These are phyloP conservation scores for Salmacisia buchloeana DNA, from an alignment of 1,284 basidiomycete species.

Conservation along the genomic window DNA sequence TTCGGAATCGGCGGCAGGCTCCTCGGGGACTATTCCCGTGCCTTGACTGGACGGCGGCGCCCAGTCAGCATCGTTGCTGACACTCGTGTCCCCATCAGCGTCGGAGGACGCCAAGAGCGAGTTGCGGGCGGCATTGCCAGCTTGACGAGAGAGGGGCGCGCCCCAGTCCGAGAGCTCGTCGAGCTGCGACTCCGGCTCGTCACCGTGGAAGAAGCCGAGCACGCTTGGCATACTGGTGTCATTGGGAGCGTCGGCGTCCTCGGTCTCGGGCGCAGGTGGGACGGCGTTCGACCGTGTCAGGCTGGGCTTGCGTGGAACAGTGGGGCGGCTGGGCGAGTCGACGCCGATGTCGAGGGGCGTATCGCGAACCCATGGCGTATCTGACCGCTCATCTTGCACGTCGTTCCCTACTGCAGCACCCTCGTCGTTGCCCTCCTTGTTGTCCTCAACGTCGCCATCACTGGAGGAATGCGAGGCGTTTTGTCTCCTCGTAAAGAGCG, in stretches of 20 bases:
- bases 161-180: not conserved
- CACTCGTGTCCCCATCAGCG: not conserved
- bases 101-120: not conserved
- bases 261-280: conserved; percentile 15
- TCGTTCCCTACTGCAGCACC: not conserved
- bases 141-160: not conserved
- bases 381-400: conserved; percentile 9
- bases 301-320: conserved; percentile 33
- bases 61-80: not conserved
- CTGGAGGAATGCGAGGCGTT: not conserved
- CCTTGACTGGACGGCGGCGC: not conserved
- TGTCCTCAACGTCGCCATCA: not conserved
- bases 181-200: conserved; percentile 1
- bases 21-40: not conserved
- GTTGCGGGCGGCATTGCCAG: not conserved
- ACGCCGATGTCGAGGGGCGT: not conserved
- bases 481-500: not conserved
- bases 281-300: conserved; percentile 34
- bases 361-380: no score
- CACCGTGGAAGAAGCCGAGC: not conserved
- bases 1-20: not conserved
- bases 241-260: not conserved
- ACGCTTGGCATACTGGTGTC: not conserved
- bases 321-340: conserved; percentile 16
- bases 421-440: not conserved